Conservation (phyloP, 2,329 filamentous ascomycete species). For the Colletotrichum phormii region DNA sequence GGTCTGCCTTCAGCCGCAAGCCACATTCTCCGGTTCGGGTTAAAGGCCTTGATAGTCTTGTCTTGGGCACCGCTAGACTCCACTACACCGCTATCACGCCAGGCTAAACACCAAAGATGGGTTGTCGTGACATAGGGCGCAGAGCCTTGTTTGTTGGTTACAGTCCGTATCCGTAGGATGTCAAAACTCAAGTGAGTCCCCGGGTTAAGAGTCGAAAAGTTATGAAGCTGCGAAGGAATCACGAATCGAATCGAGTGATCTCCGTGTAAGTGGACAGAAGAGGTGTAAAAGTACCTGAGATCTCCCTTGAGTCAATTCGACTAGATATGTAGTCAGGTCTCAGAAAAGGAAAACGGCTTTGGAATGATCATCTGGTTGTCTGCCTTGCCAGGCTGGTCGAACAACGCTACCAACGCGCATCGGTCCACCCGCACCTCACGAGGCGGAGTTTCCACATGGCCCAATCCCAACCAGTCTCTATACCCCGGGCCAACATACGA, state of each 20-base stretch:
- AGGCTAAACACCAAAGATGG: slow-evolving; percentile 10
- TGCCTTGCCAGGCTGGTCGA: slow-evolving; percentile 26
- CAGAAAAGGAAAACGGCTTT: background rate
- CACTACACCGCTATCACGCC: slow-evolving; percentile 28
- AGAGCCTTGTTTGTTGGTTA: background rate
- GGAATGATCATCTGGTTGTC: slow-evolving; percentile 7
- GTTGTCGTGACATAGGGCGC: slow-evolving; percentile 5
- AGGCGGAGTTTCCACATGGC: slow-evolving; percentile 17
- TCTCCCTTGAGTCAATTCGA: background rate
- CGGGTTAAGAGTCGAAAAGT: background rate
- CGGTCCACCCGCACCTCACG: slow-evolving; percentile 15
- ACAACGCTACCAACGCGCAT: slow-evolving; percentile 11
- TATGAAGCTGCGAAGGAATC: background rate
- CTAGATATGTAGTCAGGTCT: background rate
- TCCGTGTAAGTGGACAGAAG: background rate
- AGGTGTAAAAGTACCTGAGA: background rate
- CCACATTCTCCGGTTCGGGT: slow-evolving; percentile 32
- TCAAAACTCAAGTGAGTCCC: background rate
- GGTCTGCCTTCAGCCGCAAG: slow-evolving; percentile 36
- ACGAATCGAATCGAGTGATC: background rate
- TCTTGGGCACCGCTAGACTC: slow-evolving; percentile 30
- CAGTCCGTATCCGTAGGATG: background rate
- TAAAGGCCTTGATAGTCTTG: slow-evolving; percentile 32
- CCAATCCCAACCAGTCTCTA: slow-evolving; percentile 13
- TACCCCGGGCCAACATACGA: slow-evolving; percentile 15